These are phyloP conservation scores for Aspergillus olivimuriae DNA, from an alignment of 495 filamentous ascomycete species.

Conservation along the genomic window DNA sequence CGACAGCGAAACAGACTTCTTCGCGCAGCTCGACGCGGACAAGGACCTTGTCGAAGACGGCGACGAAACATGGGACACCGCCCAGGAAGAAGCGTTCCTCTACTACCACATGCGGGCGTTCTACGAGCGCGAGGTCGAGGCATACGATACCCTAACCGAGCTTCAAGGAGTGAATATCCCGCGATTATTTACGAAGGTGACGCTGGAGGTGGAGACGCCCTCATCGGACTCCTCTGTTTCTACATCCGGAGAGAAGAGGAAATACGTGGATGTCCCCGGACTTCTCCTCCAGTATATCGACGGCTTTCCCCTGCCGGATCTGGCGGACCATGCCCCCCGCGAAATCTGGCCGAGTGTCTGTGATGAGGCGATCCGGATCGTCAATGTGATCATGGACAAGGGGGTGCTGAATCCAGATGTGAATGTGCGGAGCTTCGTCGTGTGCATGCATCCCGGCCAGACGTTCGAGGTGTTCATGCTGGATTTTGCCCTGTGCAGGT, in stretches of 20 bases:
- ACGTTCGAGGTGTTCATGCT: slow-evolving; percentile 23
- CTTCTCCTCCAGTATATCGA: slow-evolving; percentile 20
- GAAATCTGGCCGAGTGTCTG: slow-evolving; percentile 20
- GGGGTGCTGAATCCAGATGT: slow-evolving; percentile 25
- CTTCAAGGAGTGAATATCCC: slow-evolving; percentile 16
- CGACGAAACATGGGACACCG: slow-evolving; percentile 12
- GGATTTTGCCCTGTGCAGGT: slow-evolving; percentile 23
- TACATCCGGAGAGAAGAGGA: slow-evolving; percentile 1
- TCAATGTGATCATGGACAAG: slow-evolving; percentile 13
- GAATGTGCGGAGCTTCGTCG: slow-evolving; percentile 22
- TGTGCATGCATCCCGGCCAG: slow-evolving; percentile 7
- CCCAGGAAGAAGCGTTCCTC: slow-evolving; percentile 17
- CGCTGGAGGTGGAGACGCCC: too few species aligned
- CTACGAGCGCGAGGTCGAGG: slow-evolving; percentile 13
- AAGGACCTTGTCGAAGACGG: background rate
- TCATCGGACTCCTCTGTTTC: too few species aligned
- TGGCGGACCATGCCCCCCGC: slow-evolving; percentile 11
- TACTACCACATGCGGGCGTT: slow-evolving; percentile 5
- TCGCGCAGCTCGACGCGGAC: slow-evolving; percentile 8
- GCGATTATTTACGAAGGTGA: slow-evolving; percentile 6
- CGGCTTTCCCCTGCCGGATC: slow-evolving; percentile 19
- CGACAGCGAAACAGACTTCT: slow-evolving; percentile 10
- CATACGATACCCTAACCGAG: slow-evolving; percentile 14
- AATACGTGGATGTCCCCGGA: slow-evolving; percentile 12
- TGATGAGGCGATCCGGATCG: slow-evolving; percentile 19